Evolutionary conservation across 768 basidiomycete species (phyloP).

Genomic region (Termitomyces sp.): DNA sequence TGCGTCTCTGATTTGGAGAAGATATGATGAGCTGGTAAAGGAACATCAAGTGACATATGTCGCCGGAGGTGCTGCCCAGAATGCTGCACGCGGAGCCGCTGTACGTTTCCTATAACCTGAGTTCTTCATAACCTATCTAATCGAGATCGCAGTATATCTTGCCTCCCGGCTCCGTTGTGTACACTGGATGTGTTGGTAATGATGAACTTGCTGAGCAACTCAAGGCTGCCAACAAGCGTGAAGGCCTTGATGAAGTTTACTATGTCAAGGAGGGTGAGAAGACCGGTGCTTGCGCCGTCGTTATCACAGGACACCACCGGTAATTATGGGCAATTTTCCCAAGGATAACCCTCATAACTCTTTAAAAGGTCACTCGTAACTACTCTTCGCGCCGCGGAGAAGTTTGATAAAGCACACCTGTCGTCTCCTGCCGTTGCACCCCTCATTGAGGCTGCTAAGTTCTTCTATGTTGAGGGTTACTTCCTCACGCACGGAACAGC

Average conservation of each 20-base stretch:
- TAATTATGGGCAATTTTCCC: slow-evolving; percentile 22
- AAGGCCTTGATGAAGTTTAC: slow-evolving; percentile 87
- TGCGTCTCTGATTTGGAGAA: slow-evolving; percentile 26
- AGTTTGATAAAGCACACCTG: slow-evolving; percentile 80
- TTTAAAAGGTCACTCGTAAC: slow-evolving; percentile 82
- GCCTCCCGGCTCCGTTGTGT: slow-evolving; percentile 85
- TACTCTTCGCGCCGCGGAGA: slow-evolving; percentile 85
- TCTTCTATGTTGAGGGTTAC: slow-evolving; percentile 94
- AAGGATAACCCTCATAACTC: neutral
- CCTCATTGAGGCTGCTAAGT: slow-evolving; percentile 75
- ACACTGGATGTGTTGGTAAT: slow-evolving; percentile 90
- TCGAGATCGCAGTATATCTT: slow-evolving; percentile 73
- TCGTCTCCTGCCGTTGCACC: slow-evolving; percentile 70
- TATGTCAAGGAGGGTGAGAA: slow-evolving; percentile 82
- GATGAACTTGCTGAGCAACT: slow-evolving; percentile 91
- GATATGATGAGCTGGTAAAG: slow-evolving; percentile 85
- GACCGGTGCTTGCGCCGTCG: slow-evolving; percentile 95
- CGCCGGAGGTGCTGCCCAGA: slow-evolving; percentile 96
- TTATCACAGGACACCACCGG: slow-evolving; percentile 93
- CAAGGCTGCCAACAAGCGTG: slow-evolving; percentile 84
- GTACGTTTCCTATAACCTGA: slow-evolving; percentile 43
- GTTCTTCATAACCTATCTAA: slow-evolving; percentile 4
- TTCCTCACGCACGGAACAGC: slow-evolving; percentile 93
- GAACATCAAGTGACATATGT: slow-evolving; percentile 83
- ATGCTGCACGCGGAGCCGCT: slow-evolving; percentile 93